Base-by-base conservation (phyloP, 345 rosid genomes). In the Brassica napus region DNA sequence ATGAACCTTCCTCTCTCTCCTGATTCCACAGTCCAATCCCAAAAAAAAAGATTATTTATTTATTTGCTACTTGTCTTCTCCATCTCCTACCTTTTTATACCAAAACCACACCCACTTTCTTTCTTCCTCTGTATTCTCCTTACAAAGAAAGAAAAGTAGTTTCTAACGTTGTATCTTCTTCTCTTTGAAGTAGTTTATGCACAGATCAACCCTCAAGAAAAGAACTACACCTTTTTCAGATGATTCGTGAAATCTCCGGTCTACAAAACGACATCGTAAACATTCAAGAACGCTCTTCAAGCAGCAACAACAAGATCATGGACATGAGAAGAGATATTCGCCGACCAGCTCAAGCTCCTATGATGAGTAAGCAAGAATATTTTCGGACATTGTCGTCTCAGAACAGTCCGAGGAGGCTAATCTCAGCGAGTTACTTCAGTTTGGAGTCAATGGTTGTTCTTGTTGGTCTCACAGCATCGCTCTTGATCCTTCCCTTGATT, bases 401-500 rank as follows among this genome's bases (percentile, higher is more conserved):
- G 70, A 84, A 78, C 3, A 84, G 71, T 79, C 70, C 71, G 1
- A 80, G 83, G 63, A 85, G 79, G 72, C 62, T 88, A 79, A 65
- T 86, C 21, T 42, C 85, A 4, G 75, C 86, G 4, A 83, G 87
- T 78, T 84, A 88, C 65, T 91, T 87, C 80, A 88, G 94, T 85
- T 35, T 89, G 80, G 89, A 87, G 21, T 87, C 97, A 8, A 67
- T 88, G 80, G 72, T 87, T 54, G 10, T 91, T 60, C 86, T 92
- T 44, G 32, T 87, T 11, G 83, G 91, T 73, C 82, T 92, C 14
- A 91, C 97, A 3, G 91, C 85, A 4, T 91, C 91, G 0, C 78
- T 92, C 72, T 81, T 92, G 85, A 82, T 92, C 68, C 86, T 92
- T n/a, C 97, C 97, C 0, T 66, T 92, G 86, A 76, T 92, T 24